Evolutionary conservation across 2,329 filamentous ascomycete species (phyloP), one percentile per base, ranked within the genome.

Genomic region (Fusarium robinianum): DNA sequence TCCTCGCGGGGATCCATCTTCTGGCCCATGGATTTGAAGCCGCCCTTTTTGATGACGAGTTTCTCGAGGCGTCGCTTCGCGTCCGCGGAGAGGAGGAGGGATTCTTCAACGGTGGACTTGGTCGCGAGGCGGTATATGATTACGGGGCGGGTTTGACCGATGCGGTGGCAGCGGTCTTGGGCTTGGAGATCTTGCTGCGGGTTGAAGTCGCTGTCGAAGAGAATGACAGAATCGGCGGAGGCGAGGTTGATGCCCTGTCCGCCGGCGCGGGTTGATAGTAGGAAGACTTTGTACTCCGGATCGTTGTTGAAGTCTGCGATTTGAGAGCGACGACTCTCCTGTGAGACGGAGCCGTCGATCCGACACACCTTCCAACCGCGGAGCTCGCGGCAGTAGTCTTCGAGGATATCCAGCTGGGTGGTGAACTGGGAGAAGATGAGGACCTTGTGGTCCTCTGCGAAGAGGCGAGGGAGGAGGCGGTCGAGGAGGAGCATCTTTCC

Each of bases 341-440:
- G 91, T 1, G 87, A 77, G 4, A 97, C 88, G 1, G 81, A 84
- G 8, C 94, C 94, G 59, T 97, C 94, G 40, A 99, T 96, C 5
- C 94, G 89, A 62, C 91, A 96, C 16, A 87, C 79, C 2, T 84
- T 80, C 89, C 90, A 96, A 2, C 75, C 72, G 6, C 89, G 85
- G 2, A 97, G 77, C n/a, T 84, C 79, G 7, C 60, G 46, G 4
- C 90, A 90, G 71, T 96, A 99, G 41, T 92, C 87, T 51, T 95
- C 83, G 0, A 99, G 75, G 3, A 99, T 87, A 61, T 97, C 90
- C 0, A 99, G 81, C 53, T 96, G 91, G 0, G 87, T 95, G 45
- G 91, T 95, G 72, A 99, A 99, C 63, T 99, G 94, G 0, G 89
- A 95, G 68, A 99, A 99, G 37, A 99, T 90, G 31, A 99, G 80